Evolutionary conservation across 805 yeast species (phyloP), one percentile per base, ranked within the genome.

Genomic region (Schizosaccharomyces cryophilus): DNA sequence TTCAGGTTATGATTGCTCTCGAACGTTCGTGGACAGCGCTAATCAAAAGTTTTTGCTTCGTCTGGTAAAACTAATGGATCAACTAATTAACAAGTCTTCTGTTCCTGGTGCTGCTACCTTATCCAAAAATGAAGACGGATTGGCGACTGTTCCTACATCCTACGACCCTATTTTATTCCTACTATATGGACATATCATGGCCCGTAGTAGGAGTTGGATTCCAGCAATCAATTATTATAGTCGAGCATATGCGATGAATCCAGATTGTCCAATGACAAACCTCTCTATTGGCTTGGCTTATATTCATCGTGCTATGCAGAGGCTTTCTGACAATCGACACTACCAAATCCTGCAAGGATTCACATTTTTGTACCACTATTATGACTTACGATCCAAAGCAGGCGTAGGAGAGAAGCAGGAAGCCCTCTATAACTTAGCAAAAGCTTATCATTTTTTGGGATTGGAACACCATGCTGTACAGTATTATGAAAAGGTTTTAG

Each of bases 41-140:
- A 90, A 87, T 67, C 97, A 90, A 67, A 93, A 93, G 69, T 90
- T 82, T 68, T 82, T 90, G 64, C 73, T 93, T 63, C 80, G 98
- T 65, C 96, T 89, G 66, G 75, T 90, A 64, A 93, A 90, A 68
- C 94, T 95, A 0, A 82, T 80, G 69, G 98, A 93, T 69, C 79
- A 93, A 2, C 67, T 84, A 17, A 76, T 80, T 38, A 74, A 73
- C 0, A 82, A 82, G 3, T 17, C 19, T 5, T 21, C n/a, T 6
- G 38, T 51, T 17, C 77, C 61, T 19, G 47, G 54, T n/a, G 30
- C 60, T 19, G 47, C 47, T n/a, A 54, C 40, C 26, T 60, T 61
- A 31, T 61, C 21, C 19, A 65, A 40, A 17, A 60, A 45, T 40
- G 64, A 51, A 21, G 56, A 51, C n/a, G 56, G 56, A 51, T 21